Conservation (phyloP, 257 asterid species). For the Solanum etuberosum region DNA sequence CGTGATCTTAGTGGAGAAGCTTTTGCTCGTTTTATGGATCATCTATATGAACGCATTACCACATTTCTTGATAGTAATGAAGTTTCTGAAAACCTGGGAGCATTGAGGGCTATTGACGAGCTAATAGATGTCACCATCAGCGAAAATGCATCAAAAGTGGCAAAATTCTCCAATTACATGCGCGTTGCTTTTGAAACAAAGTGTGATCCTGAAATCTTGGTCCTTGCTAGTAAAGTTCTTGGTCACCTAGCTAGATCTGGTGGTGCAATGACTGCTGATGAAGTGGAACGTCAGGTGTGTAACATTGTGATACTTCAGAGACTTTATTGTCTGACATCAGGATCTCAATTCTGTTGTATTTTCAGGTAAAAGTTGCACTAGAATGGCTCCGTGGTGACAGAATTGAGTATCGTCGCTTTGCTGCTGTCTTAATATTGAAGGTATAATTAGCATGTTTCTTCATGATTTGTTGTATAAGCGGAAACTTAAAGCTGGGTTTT, state of each 20-base stretch:
- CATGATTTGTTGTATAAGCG: neutral
- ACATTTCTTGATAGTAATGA: constrained; percentile 76
- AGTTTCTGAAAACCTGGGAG: constrained; percentile 88
- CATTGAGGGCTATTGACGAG: constrained; percentile 92
- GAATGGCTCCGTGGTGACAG: constrained; percentile 95
- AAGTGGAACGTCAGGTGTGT: constrained; percentile 87
- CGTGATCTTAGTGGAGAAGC: constrained; percentile 85
- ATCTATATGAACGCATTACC: constrained; percentile 71
- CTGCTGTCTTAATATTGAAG: constrained; percentile 87
- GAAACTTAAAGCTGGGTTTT: neutral
- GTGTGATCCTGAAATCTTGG: constrained; percentile 81
- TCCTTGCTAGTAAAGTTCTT: constrained; percentile 81
- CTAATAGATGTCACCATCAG: constrained; percentile 82
- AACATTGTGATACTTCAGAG: constrained; percentile 1
- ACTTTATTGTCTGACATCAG: neutral
- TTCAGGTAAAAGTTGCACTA: constrained; percentile 80
- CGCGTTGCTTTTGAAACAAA: constrained; percentile 81
- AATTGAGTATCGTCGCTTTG: constrained; percentile 88
- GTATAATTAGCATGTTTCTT: constrained; percentile 32
- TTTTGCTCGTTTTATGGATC: constrained; percentile 86
- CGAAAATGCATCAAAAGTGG: constrained; percentile 89
- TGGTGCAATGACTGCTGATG: constrained; percentile 99
- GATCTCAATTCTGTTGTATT: constrained; percentile 14
- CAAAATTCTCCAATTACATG: constrained; percentile 77
- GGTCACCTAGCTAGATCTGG: constrained; percentile 99